Evolutionary conservation across 805 yeast species (phyloP).

Genomic region (Nakazawaea anatomiae): DNA sequence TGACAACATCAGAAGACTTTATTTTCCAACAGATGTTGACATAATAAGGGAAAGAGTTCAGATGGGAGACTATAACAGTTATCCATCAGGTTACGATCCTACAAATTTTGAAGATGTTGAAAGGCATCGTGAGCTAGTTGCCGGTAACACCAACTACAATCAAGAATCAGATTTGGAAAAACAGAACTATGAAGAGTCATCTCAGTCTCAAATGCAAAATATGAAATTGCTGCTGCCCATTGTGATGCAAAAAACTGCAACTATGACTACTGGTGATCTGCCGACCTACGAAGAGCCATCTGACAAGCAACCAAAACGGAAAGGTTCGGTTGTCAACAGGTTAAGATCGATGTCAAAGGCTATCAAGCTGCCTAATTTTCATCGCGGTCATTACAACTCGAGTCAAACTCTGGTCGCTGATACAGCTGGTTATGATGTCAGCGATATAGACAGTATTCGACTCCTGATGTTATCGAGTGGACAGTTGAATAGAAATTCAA

Average conservation of each 20-base stretch:
- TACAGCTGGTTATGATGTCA: background rate
- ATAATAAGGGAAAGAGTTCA: conserved; percentile 58
- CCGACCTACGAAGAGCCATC: background rate
- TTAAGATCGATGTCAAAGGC: conserved; percentile 4
- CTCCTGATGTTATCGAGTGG: conserved; percentile 13
- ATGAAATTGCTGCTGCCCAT: no score
- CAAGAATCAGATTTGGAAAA: background rate
- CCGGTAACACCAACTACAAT: background rate
- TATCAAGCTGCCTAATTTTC: background rate
- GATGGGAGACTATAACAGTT: conserved; percentile 44
- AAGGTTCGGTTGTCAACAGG: conserved; percentile 2
- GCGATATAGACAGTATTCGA: conserved; percentile 11
- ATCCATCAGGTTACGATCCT: conserved; percentile 48
- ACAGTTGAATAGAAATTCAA: conserved; percentile 22
- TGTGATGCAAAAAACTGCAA: no score
- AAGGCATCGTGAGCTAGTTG: conserved; percentile 11
- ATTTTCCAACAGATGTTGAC: conserved; percentile 62
- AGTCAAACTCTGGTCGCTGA: background rate
- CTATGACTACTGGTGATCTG: background rate
- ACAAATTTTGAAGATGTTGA: conserved; percentile 31
- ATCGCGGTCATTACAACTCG: background rate
- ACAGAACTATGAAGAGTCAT: background rate
- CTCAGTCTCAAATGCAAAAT: background rate
- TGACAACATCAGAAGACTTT: conserved; percentile 45
- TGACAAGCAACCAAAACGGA: background rate